These are phyloP conservation scores for Clarkia xantiana DNA, from an alignment of 345 rosid genomes.

Conservation along the genomic window DNA sequence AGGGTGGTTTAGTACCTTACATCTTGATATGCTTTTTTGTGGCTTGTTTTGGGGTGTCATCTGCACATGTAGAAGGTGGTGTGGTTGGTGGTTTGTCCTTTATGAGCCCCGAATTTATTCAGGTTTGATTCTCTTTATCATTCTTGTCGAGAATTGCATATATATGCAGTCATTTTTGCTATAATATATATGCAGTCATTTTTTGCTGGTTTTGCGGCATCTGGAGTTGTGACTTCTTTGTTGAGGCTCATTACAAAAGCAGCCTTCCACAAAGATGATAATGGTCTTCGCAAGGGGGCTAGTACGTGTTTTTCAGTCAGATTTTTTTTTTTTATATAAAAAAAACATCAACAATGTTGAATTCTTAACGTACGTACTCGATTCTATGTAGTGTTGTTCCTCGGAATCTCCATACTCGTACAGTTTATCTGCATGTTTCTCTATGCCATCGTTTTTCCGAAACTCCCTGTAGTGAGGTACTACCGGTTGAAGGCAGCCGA, in stretches of 20 bases:
- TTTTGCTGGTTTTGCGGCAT: conserved; percentile 74
- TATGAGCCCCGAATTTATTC: conserved; percentile 81
- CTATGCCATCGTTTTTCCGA: conserved; percentile 53
- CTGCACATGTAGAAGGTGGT: conserved; percentile 83
- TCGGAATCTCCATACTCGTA: conserved; percentile 46
- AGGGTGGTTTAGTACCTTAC: conserved; percentile 61
- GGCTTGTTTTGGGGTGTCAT: conserved; percentile 55
- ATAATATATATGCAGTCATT: conserved; percentile 82
- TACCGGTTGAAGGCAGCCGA: conserved; percentile 64
- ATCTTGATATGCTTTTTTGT: conserved; percentile 44
- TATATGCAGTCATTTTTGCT: no score
- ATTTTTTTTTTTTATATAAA: background rate
- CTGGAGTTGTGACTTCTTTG: conserved; percentile 70
- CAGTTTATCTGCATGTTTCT: conserved; percentile 55
- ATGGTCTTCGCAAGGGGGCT: conserved; percentile 71
- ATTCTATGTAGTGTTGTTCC: conserved; percentile 62
- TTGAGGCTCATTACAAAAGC: conserved; percentile 67
- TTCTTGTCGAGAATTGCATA: no score
- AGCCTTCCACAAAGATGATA: conserved; percentile 40
- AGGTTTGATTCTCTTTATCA: no score
- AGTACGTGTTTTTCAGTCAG: conserved; percentile 38
- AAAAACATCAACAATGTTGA: no score
- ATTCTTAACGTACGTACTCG: no score
- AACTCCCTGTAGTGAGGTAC: conserved; percentile 64
- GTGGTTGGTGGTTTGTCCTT: conserved; percentile 75